phyloP scores from a whole-genome alignment of 2,329 filamentous ascomycete genomes.

The Pseudohalonectria lignicola region DNA sequence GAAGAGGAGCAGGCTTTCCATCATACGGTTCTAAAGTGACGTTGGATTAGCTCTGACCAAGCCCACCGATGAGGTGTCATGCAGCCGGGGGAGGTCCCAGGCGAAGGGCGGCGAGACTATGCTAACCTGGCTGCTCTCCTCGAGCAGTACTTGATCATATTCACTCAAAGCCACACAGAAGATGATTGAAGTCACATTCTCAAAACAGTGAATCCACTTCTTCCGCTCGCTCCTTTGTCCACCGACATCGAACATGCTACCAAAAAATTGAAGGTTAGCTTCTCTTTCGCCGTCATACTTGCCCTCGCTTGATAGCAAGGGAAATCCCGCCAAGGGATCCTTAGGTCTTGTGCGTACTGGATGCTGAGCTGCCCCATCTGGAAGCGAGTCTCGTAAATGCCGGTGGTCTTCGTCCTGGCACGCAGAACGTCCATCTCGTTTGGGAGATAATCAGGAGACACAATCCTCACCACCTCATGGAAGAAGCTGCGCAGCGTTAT shows the following conservation, averaged over 20 bases:
- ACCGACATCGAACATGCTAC: slow-evolving; percentile 97
- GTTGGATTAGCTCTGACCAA: slow-evolving; percentile 3
- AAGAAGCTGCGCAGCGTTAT: slow-evolving; percentile 63
- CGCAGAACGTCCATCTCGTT: slow-evolving; percentile 91
- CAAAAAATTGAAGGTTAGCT: too few species aligned
- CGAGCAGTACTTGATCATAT: slow-evolving; percentile 92
- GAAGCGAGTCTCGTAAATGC: slow-evolving; percentile 97
- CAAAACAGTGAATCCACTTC: slow-evolving; percentile 99
- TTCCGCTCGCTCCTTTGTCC: slow-evolving; percentile 95
- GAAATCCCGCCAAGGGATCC: too few species aligned
- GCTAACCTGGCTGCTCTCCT: slow-evolving; percentile 93
- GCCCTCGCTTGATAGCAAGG: too few species aligned
- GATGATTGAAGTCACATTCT: slow-evolving; percentile 98
- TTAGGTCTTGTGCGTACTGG: too few species aligned
- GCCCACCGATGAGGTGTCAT: neutral
- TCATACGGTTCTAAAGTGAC: slow-evolving; percentile 79
- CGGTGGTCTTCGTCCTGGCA: slow-evolving; percentile 94
- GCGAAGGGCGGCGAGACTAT: neutral
- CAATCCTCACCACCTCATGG: slow-evolving; percentile 80
- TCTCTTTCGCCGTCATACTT: too few species aligned
- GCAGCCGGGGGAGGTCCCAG: too few species aligned
- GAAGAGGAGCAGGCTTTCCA: slow-evolving; percentile 93
- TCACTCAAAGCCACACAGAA: slow-evolving; percentile 97
- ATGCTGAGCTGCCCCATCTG: slow-evolving; percentile 98
- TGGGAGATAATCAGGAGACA: slow-evolving; percentile 74